phyloP scores from a whole-genome alignment of 2,329 filamentous ascomycete genomes.

The Exophiala bonariae region DNA sequence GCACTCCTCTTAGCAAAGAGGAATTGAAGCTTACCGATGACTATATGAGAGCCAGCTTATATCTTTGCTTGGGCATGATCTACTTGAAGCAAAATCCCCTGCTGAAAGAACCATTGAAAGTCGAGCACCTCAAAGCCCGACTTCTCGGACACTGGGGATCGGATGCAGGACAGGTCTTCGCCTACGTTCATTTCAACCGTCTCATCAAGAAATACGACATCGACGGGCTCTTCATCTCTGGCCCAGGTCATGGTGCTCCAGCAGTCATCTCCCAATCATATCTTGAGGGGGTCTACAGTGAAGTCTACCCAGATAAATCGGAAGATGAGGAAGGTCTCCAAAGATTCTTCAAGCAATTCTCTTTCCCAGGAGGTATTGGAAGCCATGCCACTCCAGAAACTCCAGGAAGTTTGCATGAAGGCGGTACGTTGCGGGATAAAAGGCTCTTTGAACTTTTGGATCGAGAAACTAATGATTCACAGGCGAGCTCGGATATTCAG shows the following conservation, averaged over 20 bases:
- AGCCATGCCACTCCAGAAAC: constrained; percentile 79
- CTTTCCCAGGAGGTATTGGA: constrained; percentile 76
- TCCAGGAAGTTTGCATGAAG: constrained; percentile 74
- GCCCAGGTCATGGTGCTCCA: constrained; percentile 75
- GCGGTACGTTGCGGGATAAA: constrained; percentile 46
- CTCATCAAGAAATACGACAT: constrained; percentile 79
- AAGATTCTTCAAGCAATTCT: constrained; percentile 80
- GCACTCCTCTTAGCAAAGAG: constrained; percentile 62
- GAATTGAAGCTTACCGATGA: constrained; percentile 69
- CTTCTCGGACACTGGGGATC: constrained; percentile 78
- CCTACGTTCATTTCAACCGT: constrained; percentile 79
- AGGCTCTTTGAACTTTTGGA: neutral
- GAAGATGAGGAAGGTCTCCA: constrained; percentile 69
- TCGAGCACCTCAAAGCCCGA: constrained; percentile 71
- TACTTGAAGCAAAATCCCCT: constrained; percentile 74
- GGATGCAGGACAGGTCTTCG: constrained; percentile 77
- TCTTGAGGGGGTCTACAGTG: constrained; percentile 74
- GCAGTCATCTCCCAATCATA: constrained; percentile 75
- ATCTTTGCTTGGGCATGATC: constrained; percentile 77
- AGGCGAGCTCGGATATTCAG: constrained; percentile 72
- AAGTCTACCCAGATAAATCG: constrained; percentile 73
- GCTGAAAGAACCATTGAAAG: constrained; percentile 66
- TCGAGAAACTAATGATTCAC: neutral
- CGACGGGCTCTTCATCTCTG: constrained; percentile 71
- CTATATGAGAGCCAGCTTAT: constrained; percentile 73